Conservation (phyloP, 345 rosid genomes). For the Populus euphratica region DNA sequence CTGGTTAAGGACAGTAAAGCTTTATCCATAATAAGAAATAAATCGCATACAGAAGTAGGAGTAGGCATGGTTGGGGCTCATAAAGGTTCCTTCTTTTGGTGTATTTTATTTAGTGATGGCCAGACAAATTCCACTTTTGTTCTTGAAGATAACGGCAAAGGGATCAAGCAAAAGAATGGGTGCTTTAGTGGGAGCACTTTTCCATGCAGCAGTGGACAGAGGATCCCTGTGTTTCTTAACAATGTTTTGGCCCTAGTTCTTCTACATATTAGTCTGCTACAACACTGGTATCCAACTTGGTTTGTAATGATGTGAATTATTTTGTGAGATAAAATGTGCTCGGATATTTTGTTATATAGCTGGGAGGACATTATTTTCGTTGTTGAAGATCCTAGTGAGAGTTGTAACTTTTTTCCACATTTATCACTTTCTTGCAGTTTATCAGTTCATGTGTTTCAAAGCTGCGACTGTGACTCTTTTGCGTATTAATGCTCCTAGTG, state of each 20-base stretch:
- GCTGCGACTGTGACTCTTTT: not conserved
- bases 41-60: constrained; percentile 61
- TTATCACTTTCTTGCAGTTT: not conserved
- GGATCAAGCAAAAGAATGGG: constrained; percentile 73
- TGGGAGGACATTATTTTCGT: not conserved
- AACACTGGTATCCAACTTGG: constrained; percentile 8
- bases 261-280: constrained; percentile 16
- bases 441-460: not conserved
- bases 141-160: constrained; percentile 72
- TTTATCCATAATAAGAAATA: constrained; percentile 53
- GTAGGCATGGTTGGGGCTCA: constrained; percentile 61
- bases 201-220: constrained; percentile 56
- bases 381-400: not conserved
- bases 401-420: not conserved
- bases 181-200: constrained; percentile 72
- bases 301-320: not conserved
- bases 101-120: constrained; percentile 63
- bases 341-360: constrained; percentile 8
- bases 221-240: constrained; percentile 14
- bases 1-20: constrained; percentile 52
- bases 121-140: constrained; percentile 55
- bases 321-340: not conserved
- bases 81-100: constrained; percentile 69
- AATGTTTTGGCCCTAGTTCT: constrained; percentile 14
- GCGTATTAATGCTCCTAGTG: not conserved